These are phyloP conservation scores for Rhizopogon vulgaris DNA, from an alignment of 768 basidiomycete genomes.

Conservation along the genomic window DNA sequence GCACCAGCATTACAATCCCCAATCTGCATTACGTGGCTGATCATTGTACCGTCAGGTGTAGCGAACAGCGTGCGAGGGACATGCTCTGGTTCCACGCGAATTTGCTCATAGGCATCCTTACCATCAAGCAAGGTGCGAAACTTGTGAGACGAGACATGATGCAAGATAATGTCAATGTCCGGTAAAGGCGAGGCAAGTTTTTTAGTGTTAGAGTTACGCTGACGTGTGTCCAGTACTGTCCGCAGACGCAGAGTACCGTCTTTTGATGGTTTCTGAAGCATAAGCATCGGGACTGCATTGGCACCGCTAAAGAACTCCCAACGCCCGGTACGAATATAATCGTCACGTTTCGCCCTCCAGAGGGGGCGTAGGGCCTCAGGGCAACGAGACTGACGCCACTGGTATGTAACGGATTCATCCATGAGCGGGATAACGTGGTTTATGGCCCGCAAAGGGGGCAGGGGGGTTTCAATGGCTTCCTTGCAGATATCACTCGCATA, in stretches of 20 bases:
- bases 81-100: conserved; percentile 18
- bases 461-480: conserved; percentile 19
- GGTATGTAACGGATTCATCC: conserved; percentile 22
- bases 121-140: conserved; percentile 22
- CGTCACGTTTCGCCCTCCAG: conserved; percentile 23
- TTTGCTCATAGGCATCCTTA: conserved; percentile 28
- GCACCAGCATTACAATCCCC: conserved; percentile 29
- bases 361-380: conserved; percentile 22
- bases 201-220: conserved; percentile 26
- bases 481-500: conserved; percentile 23
- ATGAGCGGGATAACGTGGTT: conserved; percentile 32
- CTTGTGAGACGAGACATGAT: conserved; percentile 11
- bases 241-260: conserved; percentile 13
- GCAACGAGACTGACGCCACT: conserved; percentile 33
- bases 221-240: conserved; percentile 20
- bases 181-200: conserved; percentile 23
- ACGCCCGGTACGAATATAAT: conserved; percentile 22
- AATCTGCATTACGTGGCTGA: conserved; percentile 32
- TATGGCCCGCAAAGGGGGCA: conserved; percentile 26
- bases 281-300: conserved; percentile 25
- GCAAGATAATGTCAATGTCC: conserved; percentile 23
- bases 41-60: conserved; percentile 34
- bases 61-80: conserved; percentile 23
- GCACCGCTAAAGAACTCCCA: conserved; percentile 22
- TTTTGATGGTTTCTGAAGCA: conserved; percentile 23